A percentile compares a stretch with the other conserved stretches of the same genome.
phyloP scores from a whole-genome alignment of 1,284 basidiomycete species.

The Cystobasidium pallidum region DNA sequence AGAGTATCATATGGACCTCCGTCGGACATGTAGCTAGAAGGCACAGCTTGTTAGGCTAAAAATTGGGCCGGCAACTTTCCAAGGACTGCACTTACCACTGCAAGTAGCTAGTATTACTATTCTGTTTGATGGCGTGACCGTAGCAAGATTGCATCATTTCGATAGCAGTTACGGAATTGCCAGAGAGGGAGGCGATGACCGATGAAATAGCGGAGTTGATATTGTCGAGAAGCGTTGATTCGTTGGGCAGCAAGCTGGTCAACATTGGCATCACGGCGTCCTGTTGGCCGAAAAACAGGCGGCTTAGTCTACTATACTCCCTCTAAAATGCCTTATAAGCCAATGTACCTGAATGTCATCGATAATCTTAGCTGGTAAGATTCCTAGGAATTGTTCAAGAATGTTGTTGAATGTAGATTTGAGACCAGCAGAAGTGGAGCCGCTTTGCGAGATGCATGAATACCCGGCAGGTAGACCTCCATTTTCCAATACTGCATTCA shows the following conservation, averaged over 20 bases:
- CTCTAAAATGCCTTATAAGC: not conserved
- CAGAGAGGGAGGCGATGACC: slow-evolving; percentile 48
- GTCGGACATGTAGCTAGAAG: slow-evolving; percentile 42
- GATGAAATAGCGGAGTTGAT: slow-evolving; percentile 50
- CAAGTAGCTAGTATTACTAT: slow-evolving; percentile 48
- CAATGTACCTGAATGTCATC: slow-evolving; percentile 31
- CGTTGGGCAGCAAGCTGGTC: slow-evolving; percentile 47
- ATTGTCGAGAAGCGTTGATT: slow-evolving; percentile 47
- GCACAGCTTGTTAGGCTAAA: not conserved
- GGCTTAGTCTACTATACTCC: no score
- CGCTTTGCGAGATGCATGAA: slow-evolving; percentile 48
- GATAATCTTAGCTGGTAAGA: slow-evolving; percentile 51
- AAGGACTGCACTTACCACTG: slow-evolving; percentile 40
- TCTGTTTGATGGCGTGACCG: slow-evolving; percentile 46
- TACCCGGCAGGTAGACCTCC: slow-evolving; percentile 51
- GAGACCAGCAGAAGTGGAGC: slow-evolving; percentile 46
- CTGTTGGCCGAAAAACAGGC: slow-evolving; percentile 26
- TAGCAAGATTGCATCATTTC: slow-evolving; percentile 48
- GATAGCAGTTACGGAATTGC: slow-evolving; percentile 49
- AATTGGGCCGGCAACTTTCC: no score
- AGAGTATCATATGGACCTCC: slow-evolving; percentile 49
- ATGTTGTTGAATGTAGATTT: slow-evolving; percentile 49
- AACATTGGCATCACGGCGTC: slow-evolving; percentile 50
- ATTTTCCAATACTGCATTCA: slow-evolving; percentile 46
- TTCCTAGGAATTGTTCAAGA: slow-evolving; percentile 52